Evolutionary conservation across 1,284 basidiomycete species (phyloP), one percentile per base, ranked within the genome.

Genomic region (Ganoderma multipileum): DNA sequence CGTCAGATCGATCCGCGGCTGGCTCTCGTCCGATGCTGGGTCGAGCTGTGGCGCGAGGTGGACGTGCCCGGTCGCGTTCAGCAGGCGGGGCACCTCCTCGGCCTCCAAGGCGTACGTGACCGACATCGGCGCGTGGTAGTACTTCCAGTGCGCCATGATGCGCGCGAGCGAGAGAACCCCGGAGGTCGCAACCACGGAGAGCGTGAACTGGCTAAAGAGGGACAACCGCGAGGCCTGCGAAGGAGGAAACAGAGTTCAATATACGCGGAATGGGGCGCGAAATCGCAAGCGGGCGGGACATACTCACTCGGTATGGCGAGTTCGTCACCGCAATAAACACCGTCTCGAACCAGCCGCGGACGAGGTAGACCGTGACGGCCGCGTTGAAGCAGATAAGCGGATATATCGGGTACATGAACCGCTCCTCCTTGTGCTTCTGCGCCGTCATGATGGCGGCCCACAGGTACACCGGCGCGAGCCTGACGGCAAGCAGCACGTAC

Each of bases 381-480:
- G 96, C 97, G 79, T 99, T 99, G 82, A 99, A 95, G 79, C 95
- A 95, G 64, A 99, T 82, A 57, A 99, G 82, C 0, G 96, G 92
- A 81, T 98, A 99, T 1, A 90, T 92, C 0, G 98, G 97, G 81
- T 92, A 99, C 91, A 99, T 94, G 84, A 99, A 99, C 30, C 98
- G 87, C 79, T 99, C 98, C 81, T 99, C 98, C 83, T 99, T 99
- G 83, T 99, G 98, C 6, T 92, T 82, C 81, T 99, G 98, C 1
- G 85, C 71, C 9, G 89, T 91, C 71, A 99, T 83, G 72, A 98
- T 90, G 2, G 80, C 86, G 60, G 93, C 77, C 97, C 98, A 99
- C 36, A 98, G 74, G 82, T 99, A 99, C 75, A 97, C 87, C 1
- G 96, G 96, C 7, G 87, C 80, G 20, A 99, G 83, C 55, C 97